These are phyloP conservation scores for Zygoascus ofunaensis DNA, from an alignment of 805 yeast species.

Conservation along the genomic window DNA sequence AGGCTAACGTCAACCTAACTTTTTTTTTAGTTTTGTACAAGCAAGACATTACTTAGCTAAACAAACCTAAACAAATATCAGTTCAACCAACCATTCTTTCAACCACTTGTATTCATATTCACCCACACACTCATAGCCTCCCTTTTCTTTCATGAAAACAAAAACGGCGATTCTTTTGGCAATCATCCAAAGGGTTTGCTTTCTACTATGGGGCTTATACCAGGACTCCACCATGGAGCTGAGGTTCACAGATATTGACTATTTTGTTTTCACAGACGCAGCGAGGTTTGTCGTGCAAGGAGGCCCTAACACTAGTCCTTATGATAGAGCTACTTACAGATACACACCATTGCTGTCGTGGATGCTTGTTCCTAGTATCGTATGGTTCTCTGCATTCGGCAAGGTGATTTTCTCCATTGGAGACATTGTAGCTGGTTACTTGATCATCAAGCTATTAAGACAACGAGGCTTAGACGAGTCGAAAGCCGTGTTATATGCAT, in stretches of 20 bases:
- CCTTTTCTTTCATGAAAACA: constrained; percentile 3
- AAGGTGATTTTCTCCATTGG: constrained; percentile 67
- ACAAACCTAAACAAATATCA: too few relatives aligned
- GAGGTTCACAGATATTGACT: constrained; percentile 90
- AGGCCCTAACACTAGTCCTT: constrained; percentile 50
- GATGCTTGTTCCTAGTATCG: constrained; percentile 62
- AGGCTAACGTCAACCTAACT: too few relatives aligned
- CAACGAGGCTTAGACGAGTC: constrained; percentile 20
- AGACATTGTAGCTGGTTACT: constrained; percentile 71
- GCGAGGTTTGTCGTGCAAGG: constrained; percentile 54
- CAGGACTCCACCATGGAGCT: constrained; percentile 76
- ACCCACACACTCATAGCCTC: too few relatives aligned
- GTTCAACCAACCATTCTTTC: too few relatives aligned
- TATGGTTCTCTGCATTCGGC: constrained; percentile 52
- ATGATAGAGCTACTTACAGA: constrained; percentile 75
- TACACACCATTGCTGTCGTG: constrained; percentile 89
- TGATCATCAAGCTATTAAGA: constrained; percentile 40
- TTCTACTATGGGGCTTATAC: constrained; percentile 70
- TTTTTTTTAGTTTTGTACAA: too few relatives aligned
- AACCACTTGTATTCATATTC: too few relatives aligned
- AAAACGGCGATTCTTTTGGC: constrained; percentile 19
- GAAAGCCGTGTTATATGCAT: constrained; percentile 37
- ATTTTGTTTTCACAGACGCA: constrained; percentile 90
- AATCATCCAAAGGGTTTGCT: constrained; percentile 40
- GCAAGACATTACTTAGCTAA: too few relatives aligned